Conservation (phyloP, 2,329 filamentous ascomycete species). For the Claviceps purpurea region DNA sequence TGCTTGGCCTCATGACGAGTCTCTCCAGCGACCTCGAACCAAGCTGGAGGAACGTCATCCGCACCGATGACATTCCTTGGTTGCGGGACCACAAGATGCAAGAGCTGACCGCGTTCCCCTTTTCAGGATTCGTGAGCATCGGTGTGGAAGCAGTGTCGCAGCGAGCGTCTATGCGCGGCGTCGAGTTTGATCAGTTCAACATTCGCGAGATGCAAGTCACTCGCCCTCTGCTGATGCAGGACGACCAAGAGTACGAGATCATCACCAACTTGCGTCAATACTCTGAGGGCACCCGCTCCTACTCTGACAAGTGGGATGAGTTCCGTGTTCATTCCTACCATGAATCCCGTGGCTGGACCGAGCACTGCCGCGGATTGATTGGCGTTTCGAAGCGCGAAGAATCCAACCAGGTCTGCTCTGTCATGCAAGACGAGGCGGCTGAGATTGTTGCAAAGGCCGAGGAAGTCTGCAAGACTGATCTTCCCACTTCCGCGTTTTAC, state of each 20-base stretch:
- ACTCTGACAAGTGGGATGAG: constrained; percentile 37
- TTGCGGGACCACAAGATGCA: constrained; percentile 45
- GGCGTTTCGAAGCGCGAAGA: constrained; percentile 15
- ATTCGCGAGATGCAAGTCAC: constrained; percentile 3
- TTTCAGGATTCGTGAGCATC: constrained; percentile 39
- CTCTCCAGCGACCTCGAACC: constrained; percentile 32
- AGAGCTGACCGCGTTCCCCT: constrained; percentile 40
- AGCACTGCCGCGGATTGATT: constrained; percentile 44
- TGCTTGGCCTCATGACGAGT: constrained; percentile 32
- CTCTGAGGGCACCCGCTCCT: constrained; percentile 15
- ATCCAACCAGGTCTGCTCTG: not conserved
- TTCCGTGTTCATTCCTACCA: constrained; percentile 44
- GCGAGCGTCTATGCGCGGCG: constrained; percentile 13
- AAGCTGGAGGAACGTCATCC: constrained; percentile 35
- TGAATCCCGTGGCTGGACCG: constrained; percentile 37
- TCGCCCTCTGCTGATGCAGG: constrained; percentile 3
- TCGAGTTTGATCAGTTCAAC: constrained; percentile 3
- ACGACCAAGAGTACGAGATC: constrained; percentile 14
- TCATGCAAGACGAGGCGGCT: not conserved
- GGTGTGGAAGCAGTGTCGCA: constrained; percentile 32
- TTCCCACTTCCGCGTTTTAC: constrained; percentile 9
- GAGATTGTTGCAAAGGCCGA: constrained; percentile 8
- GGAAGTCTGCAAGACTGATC: constrained; percentile 8
- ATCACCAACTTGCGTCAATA: constrained; percentile 13
- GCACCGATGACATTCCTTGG: constrained; percentile 39